Evolutionary conservation across 192 early-diverging fungal genomes (phyloP).

Genomic region (Entomortierella parvispora): DNA sequence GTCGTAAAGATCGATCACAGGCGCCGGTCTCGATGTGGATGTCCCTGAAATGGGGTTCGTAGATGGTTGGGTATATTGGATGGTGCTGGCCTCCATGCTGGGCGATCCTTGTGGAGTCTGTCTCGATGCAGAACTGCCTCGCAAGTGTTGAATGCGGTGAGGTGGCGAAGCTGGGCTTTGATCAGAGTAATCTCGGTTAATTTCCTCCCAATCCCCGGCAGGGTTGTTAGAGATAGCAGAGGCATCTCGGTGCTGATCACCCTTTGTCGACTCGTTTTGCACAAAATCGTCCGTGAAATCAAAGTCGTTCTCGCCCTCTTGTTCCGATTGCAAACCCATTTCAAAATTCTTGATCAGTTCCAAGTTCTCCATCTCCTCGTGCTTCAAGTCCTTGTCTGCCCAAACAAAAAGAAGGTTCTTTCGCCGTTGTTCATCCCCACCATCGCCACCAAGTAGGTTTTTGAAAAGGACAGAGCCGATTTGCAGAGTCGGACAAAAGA

Average conservation of each 20-base stretch:
- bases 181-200: constrained; percentile 10
- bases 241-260: neutral
- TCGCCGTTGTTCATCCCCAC: constrained; percentile 24
- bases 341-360: constrained; percentile 51
- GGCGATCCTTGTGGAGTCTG: neutral
- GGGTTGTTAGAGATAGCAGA: too few relatives aligned
- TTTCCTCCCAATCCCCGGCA: constrained; percentile 17
- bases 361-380: constrained; percentile 46
- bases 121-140: constrained; percentile 9
- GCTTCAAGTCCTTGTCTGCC: constrained; percentile 22
- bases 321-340: constrained; percentile 20
- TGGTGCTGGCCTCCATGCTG: neutral
- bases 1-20: constrained; percentile 35
- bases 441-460: constrained; percentile 57
- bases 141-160: neutral
- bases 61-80: neutral
- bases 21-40: neutral
- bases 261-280: neutral
- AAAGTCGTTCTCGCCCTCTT: constrained; percentile 10
- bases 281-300: neutral
- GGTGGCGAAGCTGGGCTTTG: neutral
- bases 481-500: constrained; percentile 66
- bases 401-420: constrained; percentile 21
- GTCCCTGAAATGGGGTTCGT: neutral
- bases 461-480: constrained; percentile 63